Conservation (phyloP, 495 filamentous ascomycete species). For the Staphylotrichum longicolle region DNA sequence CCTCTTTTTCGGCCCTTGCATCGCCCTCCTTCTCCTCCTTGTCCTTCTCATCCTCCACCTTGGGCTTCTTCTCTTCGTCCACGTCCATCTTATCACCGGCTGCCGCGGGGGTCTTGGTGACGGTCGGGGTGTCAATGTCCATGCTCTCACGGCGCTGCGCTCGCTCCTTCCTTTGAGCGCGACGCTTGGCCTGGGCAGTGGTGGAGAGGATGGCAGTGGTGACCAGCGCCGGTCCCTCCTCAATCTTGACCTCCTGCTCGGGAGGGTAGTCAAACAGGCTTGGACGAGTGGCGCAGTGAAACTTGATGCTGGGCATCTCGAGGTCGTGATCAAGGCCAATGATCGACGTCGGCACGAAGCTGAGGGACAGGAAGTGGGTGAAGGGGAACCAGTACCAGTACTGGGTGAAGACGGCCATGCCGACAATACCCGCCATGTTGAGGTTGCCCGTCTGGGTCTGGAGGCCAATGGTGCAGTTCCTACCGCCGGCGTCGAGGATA, state of each 20-base stretch:
- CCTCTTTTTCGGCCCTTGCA: slow-evolving; percentile 54
- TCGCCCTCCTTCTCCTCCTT: slow-evolving; percentile 51
- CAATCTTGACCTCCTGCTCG: slow-evolving; percentile 88
- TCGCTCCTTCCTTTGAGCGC: slow-evolving; percentile 72
- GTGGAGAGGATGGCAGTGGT: slow-evolving; percentile 96
- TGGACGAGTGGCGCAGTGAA: slow-evolving; percentile 88
- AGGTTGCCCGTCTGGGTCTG: slow-evolving; percentile 97
- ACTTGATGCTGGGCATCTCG: slow-evolving; percentile 92
- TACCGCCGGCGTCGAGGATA: slow-evolving; percentile 96
- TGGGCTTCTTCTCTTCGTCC: slow-evolving; percentile 62
- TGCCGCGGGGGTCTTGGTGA: slow-evolving; percentile 66
- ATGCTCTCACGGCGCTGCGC: slow-evolving; percentile 77
- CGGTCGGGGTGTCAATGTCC: slow-evolving; percentile 80
- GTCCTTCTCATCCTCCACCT: slow-evolving; percentile 62
- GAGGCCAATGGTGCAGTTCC: slow-evolving; percentile 96
- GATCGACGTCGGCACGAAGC: slow-evolving; percentile 90
- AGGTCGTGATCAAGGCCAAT: slow-evolving; percentile 92
- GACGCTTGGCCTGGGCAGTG: slow-evolving; percentile 92
- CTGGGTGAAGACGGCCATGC: slow-evolving; percentile 96
- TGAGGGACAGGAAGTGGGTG: slow-evolving; percentile 93
- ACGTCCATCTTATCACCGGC: slow-evolving; percentile 84
- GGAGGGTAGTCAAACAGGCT: slow-evolving; percentile 98
- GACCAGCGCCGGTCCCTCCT: slow-evolving; percentile 90
- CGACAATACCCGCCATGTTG: slow-evolving; percentile 96
- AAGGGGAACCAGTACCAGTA: slow-evolving; percentile 99